phyloP scores from a whole-genome alignment of 768 basidiomycete species.

The Suillus hirtellus region DNA sequence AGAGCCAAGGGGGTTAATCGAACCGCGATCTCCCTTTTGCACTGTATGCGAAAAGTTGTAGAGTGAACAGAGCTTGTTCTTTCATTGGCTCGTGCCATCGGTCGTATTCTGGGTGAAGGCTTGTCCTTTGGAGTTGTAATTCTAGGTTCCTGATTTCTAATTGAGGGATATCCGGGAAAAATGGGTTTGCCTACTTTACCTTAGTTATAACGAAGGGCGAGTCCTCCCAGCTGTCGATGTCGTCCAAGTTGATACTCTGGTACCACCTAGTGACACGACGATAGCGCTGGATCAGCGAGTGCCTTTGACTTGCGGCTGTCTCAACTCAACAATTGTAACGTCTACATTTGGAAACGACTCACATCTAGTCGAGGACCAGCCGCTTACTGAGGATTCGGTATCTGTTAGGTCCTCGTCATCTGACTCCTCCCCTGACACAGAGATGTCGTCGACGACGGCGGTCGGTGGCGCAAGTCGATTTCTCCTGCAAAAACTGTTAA shows the following conservation, averaged over 20 bases:
- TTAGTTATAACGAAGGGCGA: constrained; percentile 46
- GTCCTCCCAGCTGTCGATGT: constrained; percentile 45
- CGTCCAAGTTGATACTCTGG: constrained; percentile 31
- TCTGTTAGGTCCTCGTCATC: constrained; percentile 74
- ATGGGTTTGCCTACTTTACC: constrained; percentile 33
- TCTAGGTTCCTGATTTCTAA: not conserved
- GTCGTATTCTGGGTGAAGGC: not conserved
- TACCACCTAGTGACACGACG: constrained; percentile 51
- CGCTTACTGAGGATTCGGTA: constrained; percentile 36
- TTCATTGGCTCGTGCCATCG: not conserved
- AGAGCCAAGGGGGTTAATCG: constrained; percentile 59
- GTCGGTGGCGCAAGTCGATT: constrained; percentile 49
- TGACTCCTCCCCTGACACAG: constrained; percentile 74
- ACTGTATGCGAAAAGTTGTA: constrained; percentile 7
- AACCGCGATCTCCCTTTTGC: constrained; percentile 34
- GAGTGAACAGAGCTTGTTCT: not conserved
- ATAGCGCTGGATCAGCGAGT: constrained; percentile 45
- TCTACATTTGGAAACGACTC: constrained; percentile 7
- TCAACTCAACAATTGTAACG: constrained; percentile 15
- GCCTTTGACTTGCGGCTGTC: constrained; percentile 20
- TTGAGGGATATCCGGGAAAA: not conserved
- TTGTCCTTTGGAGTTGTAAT: not conserved
- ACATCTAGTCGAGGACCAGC: constrained; percentile 43
- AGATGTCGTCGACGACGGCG: constrained; percentile 44
- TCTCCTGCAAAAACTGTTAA: constrained; percentile 36